These are phyloP conservation scores for Fusarium sp. DNA, from an alignment of 2,329 filamentous ascomycete species.

Conservation along the genomic window DNA sequence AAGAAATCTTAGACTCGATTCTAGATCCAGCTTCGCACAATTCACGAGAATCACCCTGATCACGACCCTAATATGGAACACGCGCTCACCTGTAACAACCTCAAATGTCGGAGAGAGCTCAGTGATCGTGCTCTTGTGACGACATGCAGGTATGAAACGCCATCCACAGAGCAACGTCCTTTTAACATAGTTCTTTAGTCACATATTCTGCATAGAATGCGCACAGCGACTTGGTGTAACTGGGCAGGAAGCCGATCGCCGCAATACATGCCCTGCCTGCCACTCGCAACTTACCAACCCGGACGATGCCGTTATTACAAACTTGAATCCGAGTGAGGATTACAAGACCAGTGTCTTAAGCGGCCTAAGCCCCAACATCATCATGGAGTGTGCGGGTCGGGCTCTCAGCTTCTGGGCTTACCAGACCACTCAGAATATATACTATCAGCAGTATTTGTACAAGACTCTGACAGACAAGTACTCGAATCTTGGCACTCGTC, in stretches of 20 bases:
- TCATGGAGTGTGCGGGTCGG: constrained; percentile 88
- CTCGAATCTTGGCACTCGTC: constrained; percentile 69
- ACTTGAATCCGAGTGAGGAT: constrained; percentile 84
- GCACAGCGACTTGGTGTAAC: constrained; percentile 74
- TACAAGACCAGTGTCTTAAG: constrained; percentile 90
- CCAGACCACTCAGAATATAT: constrained; percentile 85
- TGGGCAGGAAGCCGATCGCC: constrained; percentile 49
- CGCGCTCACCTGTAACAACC: constrained; percentile 80
- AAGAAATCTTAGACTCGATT: background rate
- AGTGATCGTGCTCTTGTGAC: constrained; percentile 83
- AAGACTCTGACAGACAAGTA: constrained; percentile 81
- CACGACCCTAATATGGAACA: constrained; percentile 72
- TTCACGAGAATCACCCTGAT: background rate
- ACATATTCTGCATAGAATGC: constrained; percentile 87
- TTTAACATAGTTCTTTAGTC: constrained; percentile 62
- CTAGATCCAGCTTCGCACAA: background rate
- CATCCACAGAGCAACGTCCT: background rate
- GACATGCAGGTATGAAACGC: constrained; percentile 77
- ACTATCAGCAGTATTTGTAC: constrained; percentile 80
- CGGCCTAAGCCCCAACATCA: constrained; percentile 81
- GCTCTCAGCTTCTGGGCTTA: constrained; percentile 89
- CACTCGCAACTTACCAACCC: constrained; percentile 73
- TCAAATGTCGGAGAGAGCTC: constrained; percentile 79
- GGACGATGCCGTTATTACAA: constrained; percentile 79
- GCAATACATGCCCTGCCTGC: constrained; percentile 80